Evolutionary conservation across 148 eudicot genomes (phyloP), one percentile per base, ranked within the genome.

Genomic region (Rhododendron williamsianum): DNA sequence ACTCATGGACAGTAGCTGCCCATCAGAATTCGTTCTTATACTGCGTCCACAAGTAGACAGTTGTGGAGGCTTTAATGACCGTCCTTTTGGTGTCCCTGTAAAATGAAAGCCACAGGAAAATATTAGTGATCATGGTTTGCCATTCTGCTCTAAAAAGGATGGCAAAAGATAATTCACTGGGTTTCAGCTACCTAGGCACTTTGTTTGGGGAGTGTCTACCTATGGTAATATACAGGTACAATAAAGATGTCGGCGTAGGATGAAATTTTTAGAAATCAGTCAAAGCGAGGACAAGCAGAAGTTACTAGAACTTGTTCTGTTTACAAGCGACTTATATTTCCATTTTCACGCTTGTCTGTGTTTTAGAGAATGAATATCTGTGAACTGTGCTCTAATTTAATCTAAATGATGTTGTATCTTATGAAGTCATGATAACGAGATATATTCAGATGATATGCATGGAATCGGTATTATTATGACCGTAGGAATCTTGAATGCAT

Each of bases 1-100:
- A 65, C 88, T 90, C 86, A 49, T 83, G 27, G 52, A 63, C 76
- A 58, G 72, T 69, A 86, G 81, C 65, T 89, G 88, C 52, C 88
- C 89, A 23, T 91, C 93, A 5, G 93, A 89, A 23, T 79, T 88
- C 85, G 86, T 83, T 80, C 93, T 90, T 89, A 91, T 45, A 79
- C 84, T 86, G 3, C 91, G 87, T 83, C 91, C 89, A 51, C 71
- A 9, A 36, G 89, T 84, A 27, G 84, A 81, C 76, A 88, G 76
- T 80, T 89, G 91, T 58, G 97, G 94, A 54, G 97, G 94, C 58
- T 89, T 91, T 78, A 88, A 49, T 78, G 90, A 87, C 85, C 90
- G 81, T 69, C 88, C 92, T 60, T 82, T 91, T 46, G 90, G 91
- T 45, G 92, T 90, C 67, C 91, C 95, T 93, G 94, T 27, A 52